phyloP scores from a whole-genome alignment of 352 stramenopile species.

The Phytophthora pistaciae region DNA sequence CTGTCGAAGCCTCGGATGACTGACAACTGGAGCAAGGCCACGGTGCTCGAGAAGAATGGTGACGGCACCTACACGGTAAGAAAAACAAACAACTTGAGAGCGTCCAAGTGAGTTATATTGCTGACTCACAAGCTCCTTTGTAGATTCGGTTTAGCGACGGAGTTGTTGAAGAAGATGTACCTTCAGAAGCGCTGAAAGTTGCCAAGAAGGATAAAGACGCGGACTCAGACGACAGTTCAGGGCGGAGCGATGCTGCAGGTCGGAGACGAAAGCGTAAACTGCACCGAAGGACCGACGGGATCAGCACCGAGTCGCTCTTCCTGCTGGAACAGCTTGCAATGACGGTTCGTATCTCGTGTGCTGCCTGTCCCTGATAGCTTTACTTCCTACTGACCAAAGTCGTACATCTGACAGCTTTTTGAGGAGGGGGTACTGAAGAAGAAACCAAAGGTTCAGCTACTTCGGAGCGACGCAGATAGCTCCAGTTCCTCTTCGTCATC shows the following conservation, averaged over 20 bases:
- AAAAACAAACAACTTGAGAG: too few relatives aligned
- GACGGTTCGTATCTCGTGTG: constrained; percentile 43
- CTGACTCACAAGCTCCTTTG: background rate
- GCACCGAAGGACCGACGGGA: constrained; percentile 12
- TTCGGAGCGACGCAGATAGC: constrained; percentile 25
- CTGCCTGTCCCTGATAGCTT: too few relatives aligned
- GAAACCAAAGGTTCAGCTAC: constrained; percentile 49
- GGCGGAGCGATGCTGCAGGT: background rate
- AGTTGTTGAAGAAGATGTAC: constrained; percentile 64
- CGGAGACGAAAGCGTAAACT: constrained; percentile 7
- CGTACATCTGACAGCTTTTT: constrained; percentile 45
- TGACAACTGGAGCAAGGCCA: constrained; percentile 40
- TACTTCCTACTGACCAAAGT: background rate
- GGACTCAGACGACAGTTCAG: constrained; percentile 7
- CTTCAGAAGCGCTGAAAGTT: constrained; percentile 40
- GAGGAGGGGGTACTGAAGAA: constrained; percentile 60
- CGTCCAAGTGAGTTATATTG: background rate
- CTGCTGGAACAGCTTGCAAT: constrained; percentile 74
- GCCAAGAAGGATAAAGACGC: constrained; percentile 20
- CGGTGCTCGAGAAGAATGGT: constrained; percentile 40
- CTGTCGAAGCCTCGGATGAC: constrained; percentile 43
- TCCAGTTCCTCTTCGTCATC: constrained; percentile 29
- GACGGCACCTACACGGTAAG: constrained; percentile 55
- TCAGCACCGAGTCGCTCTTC: constrained; percentile 57
- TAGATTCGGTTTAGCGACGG: constrained; percentile 66